Conservation (phyloP, 805 yeast species). For the Kodamaea jinghongensis region DNA sequence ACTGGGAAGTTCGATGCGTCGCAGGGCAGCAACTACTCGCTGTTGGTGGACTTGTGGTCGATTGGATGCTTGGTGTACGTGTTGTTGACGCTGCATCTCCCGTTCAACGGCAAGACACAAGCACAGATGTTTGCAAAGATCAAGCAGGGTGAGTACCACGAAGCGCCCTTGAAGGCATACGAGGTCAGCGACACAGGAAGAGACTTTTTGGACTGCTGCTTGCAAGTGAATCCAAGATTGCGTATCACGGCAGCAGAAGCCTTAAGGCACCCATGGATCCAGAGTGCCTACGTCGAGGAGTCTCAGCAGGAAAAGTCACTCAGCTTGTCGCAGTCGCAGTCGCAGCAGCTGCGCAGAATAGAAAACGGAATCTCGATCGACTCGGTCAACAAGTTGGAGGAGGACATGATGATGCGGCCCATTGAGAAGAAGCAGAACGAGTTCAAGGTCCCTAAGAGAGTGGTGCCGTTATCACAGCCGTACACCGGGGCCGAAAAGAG, state of each 20-base stretch:
- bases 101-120: slow-evolving; percentile 92
- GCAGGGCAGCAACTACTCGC: slow-evolving; percentile 57
- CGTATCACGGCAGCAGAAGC: slow-evolving; percentile 79
- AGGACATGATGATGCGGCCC: slow-evolving; percentile 44
- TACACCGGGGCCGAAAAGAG: slow-evolving; percentile 10
- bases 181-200: slow-evolving; percentile 67
- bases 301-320: slow-evolving; percentile 38
- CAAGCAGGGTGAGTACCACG: slow-evolving; percentile 74
- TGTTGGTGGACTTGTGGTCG: slow-evolving; percentile 96
- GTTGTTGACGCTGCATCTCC: slow-evolving; percentile 86
- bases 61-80: slow-evolving; percentile 93
- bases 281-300: slow-evolving; percentile 25
- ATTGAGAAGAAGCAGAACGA: slow-evolving; percentile 32
- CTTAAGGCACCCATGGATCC: slow-evolving; percentile 79
- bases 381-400: slow-evolving; percentile 36
- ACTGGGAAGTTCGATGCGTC: slow-evolving; percentile 51
- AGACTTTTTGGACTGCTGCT: slow-evolving; percentile 65
- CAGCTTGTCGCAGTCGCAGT: slow-evolving; percentile 68
- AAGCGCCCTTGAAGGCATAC: slow-evolving; percentile 64
- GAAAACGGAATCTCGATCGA: slow-evolving; percentile 37
- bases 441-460: slow-evolving; percentile 43
- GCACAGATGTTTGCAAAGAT: slow-evolving; percentile 79
- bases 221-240: slow-evolving; percentile 72
- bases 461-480: slow-evolving; percentile 39
- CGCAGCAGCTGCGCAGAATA: slow-evolving; percentile 54